Conservation (phyloP, 306 rosid species). For the Acacia crassicarpa region DNA sequence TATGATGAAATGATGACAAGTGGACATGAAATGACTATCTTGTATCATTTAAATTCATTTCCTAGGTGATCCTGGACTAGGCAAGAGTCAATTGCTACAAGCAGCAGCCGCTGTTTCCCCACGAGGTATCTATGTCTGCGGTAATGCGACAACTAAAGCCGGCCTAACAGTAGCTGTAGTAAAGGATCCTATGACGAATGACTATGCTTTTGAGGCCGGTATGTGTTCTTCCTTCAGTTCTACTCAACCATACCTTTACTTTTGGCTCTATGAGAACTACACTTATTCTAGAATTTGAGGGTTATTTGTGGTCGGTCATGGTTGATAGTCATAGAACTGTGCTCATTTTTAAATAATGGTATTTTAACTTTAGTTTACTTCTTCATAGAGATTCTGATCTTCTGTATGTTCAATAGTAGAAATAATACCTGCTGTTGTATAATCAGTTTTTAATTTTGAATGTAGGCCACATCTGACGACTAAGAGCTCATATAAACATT, state of each 20-base stretch:
- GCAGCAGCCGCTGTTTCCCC: conserved; percentile 95
- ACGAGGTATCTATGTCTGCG: conserved; percentile 93
- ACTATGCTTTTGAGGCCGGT: conserved; percentile 97
- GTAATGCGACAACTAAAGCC: conserved; percentile 92
- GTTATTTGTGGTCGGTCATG: conserved; percentile 24
- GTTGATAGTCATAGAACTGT: not conserved
- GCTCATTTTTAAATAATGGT: conserved; percentile 10
- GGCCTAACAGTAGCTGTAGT: conserved; percentile 96
- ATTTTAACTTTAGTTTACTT: not conserved
- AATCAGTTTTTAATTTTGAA: not conserved
- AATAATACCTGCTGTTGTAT: conserved; percentile 19
- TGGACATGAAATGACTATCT: conserved; percentile 27
- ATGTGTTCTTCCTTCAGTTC: conserved; percentile 28
- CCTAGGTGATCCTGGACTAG: conserved; percentile 94
- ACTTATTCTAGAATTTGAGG: conserved; percentile 9
- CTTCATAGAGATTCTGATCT: conserved; percentile 7
- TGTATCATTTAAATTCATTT: conserved; percentile 31
- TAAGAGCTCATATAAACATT: not conserved
- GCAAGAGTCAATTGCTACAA: conserved; percentile 92
- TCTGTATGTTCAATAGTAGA: not conserved
- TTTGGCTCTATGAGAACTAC: conserved; percentile 10
- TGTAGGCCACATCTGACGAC: not conserved
- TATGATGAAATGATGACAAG: not conserved
- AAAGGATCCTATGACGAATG: conserved; percentile 85
- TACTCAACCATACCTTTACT: conserved; percentile 12